A percentile compares a stretch with the other conserved stretches of the same genome.
phyloP scores from a whole-genome alignment of 345 rosid species.

The Eucalyptus microcorys region DNA sequence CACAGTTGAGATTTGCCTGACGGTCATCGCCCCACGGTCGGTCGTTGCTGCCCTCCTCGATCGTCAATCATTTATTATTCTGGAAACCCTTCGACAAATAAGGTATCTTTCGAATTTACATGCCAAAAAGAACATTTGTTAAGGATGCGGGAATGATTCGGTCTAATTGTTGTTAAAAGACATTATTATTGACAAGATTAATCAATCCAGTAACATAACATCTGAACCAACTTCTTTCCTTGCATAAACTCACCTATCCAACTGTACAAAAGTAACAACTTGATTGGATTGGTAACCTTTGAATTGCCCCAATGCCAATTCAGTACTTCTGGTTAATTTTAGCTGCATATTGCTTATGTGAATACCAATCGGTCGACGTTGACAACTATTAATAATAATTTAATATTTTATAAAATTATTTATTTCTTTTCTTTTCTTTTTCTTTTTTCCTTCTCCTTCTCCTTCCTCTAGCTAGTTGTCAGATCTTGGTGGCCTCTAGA shows the following conservation, averaged over 20 bases:
- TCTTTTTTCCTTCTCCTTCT: too few species aligned
- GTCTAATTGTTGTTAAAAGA: not conserved
- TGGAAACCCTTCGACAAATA: not conserved
- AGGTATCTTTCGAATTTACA: not conserved
- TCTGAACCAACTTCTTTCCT: not conserved
- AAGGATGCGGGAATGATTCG: not conserved
- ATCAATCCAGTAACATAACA: not conserved
- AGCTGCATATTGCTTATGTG: accelerated
- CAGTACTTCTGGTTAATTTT: accelerated
- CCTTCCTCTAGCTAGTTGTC: accelerated
- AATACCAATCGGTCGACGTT: accelerated
- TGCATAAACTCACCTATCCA: not conserved
- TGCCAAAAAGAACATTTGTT: not conserved
- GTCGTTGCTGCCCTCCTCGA: not conserved
- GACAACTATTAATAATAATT: accelerated
- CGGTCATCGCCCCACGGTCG: not conserved
- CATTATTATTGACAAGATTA: not conserved
- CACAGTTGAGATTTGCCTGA: not conserved
- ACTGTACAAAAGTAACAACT: not conserved
- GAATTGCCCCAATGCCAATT: not conserved
- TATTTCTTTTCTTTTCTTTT: accelerated
- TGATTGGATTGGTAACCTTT: not conserved
- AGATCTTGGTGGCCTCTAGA: not conserved
- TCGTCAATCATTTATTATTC: not conserved
- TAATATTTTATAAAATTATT: accelerated